Conservation (phyloP, 208 protist genomes). For the Acanthamoeba quina region DNA sequence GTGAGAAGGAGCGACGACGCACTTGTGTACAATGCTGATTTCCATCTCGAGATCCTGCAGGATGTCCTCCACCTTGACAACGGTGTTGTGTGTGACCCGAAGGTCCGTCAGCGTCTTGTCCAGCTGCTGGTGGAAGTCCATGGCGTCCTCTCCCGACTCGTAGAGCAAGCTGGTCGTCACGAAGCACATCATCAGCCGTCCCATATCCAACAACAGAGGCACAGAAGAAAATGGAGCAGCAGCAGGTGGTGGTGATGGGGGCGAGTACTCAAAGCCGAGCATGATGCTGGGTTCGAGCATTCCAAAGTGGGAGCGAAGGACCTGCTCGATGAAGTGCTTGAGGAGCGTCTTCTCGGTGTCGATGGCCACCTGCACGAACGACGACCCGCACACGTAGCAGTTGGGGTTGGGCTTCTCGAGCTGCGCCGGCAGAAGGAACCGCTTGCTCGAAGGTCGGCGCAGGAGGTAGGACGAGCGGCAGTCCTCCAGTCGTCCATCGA, state of each 20-base stretch:
- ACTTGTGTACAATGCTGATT: conserved; percentile 40
- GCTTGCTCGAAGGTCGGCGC: conserved; percentile 6
- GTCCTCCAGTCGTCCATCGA: neutral
- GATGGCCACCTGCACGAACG: conserved; percentile 6
- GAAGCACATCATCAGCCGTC: neutral
- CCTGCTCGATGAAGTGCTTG: conserved; percentile 6
- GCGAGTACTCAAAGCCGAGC: conserved; percentile 23
- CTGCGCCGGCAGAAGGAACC: conserved; percentile 53
- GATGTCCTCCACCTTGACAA: conserved; percentile 62
- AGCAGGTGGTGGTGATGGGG: neutral
- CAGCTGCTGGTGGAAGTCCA: conserved; percentile 43
- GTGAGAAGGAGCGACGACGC: neutral
- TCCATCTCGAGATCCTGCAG: conserved; percentile 36
- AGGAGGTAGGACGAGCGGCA: conserved; percentile 43
- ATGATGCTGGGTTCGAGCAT: conserved; percentile 58
- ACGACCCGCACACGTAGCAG: conserved; percentile 48
- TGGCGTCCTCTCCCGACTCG: conserved; percentile 49
- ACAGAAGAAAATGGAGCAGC: neutral
- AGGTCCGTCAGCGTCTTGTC: conserved; percentile 20
- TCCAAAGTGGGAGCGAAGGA: conserved; percentile 1
- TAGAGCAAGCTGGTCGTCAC: conserved; percentile 27
- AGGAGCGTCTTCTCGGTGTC: conserved; percentile 54
- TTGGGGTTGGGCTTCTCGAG: conserved; percentile 9
- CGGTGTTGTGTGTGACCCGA: conserved; percentile 33
- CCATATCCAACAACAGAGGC: neutral